Conservation (phyloP, 2,329 filamentous ascomycete species). For the Nemania diffusa region DNA sequence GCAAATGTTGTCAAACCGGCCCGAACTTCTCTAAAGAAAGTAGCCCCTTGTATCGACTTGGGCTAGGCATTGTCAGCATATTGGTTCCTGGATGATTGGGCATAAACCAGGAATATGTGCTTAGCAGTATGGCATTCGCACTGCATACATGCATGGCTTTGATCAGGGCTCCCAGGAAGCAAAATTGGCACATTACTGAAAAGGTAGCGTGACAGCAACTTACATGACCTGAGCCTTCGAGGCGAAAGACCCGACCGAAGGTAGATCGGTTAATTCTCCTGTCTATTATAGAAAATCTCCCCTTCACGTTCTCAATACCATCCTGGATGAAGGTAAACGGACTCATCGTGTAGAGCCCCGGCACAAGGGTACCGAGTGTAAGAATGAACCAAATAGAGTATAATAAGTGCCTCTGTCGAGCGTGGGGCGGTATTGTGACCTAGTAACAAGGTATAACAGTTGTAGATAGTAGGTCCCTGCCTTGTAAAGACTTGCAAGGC, state of each 20-base stretch:
- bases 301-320: conserved; percentile 35
- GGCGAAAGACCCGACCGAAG: conserved; percentile 68
- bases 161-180: not conserved
- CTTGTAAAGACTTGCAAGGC: not conserved
- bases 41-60: conserved; percentile 73
- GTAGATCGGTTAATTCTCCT: conserved; percentile 51
- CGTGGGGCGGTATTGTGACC: not conserved
- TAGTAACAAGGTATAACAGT: conserved; percentile 2
- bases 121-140: not conserved
- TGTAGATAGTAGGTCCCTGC: conserved; percentile 1
- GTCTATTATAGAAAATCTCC: conserved; percentile 42
- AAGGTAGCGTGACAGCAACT: conserved; percentile 44
- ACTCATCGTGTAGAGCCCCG: conserved; percentile 23
- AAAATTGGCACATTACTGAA: not conserved
- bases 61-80: conserved; percentile 58
- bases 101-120: not conserved
- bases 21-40: conserved; percentile 80
- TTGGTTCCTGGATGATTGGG: not conserved
- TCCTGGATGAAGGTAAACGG: conserved; percentile 26
- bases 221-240: conserved; percentile 73
- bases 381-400: not conserved
- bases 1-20: conserved; percentile 84
- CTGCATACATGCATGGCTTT: not conserved
- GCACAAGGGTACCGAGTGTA: no score
- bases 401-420: not conserved